These are phyloP conservation scores for Camelina laxa DNA, from an alignment of 345 rosid genomes.

Conservation along the genomic window DNA sequence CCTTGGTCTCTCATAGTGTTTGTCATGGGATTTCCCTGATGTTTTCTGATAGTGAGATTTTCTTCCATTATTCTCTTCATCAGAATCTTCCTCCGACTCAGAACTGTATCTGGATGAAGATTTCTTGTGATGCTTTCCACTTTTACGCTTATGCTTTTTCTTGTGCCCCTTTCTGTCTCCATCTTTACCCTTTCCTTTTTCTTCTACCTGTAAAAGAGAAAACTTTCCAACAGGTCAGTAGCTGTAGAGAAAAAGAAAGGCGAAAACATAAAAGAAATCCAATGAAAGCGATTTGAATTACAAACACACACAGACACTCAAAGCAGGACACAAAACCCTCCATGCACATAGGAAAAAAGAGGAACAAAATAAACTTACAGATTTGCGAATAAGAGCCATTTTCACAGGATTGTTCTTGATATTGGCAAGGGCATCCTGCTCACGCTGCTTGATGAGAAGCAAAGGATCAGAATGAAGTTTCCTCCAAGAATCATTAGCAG, in stretches of 20 bases:
- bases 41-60: constrained; percentile 38
- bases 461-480: constrained; percentile 92
- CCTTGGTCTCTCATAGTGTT: constrained; percentile 33
- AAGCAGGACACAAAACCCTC: background rate
- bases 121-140: constrained; percentile 58
- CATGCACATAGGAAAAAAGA: constrained; percentile 3
- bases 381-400: constrained; percentile 86
- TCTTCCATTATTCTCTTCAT: constrained; percentile 44
- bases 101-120: constrained; percentile 46
- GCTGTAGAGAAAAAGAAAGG: constrained; percentile 9
- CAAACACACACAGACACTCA: background rate
- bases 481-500: constrained; percentile 92
- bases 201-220: constrained; percentile 53
- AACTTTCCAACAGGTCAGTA: constrained; percentile 24
- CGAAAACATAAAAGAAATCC: background rate
- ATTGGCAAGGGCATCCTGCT: constrained; percentile 94
- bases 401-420: constrained; percentile 93
- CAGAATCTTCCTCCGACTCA: constrained; percentile 42
- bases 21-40: constrained; percentile 35
- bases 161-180: constrained; percentile 45
- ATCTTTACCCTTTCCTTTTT: constrained; percentile 53
- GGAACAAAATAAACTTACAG: constrained; percentile 51
- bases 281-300: background rate
- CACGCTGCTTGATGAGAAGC: constrained; percentile 90
- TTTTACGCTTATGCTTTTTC: constrained; percentile 46